Percentiles rank a stretch among this genome's conserved stretches.
phyloP scores from a whole-genome alignment of 176 grass and related monocot species.

The Aegilops longissima region DNA sequence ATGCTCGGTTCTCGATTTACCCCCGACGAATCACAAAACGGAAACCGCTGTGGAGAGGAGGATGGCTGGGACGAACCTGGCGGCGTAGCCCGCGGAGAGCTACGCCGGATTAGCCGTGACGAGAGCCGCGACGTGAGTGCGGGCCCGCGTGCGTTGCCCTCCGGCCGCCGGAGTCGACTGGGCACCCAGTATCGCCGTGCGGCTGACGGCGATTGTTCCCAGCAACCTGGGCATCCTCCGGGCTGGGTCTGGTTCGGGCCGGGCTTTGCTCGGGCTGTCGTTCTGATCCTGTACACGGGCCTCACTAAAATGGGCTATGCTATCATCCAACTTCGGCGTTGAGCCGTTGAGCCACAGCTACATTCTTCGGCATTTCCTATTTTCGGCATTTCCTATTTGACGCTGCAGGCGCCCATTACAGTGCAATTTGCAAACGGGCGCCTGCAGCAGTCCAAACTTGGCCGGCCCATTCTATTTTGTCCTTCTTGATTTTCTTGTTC shows the following conservation, averaged over 20 bases:
- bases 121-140: not conserved
- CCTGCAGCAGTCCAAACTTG: no score
- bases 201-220: not conserved
- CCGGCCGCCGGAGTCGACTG: not conserved
- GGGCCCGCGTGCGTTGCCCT: not conserved
- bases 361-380: no score
- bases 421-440: no score
- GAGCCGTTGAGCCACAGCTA: no score
- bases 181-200: not conserved
- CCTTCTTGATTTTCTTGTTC: no score
- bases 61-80: slow-evolving; percentile 1
- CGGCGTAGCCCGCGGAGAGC: not conserved
- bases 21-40: not conserved
- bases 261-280: no score
- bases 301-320: not conserved
- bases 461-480: no score
- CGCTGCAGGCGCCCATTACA: no score
- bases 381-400: no score
- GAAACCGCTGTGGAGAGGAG: not conserved
- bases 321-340: not conserved
- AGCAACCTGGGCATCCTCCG: no score
- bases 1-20: not conserved
- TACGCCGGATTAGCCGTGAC: not conserved
- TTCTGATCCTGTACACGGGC: not conserved
- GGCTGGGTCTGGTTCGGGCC: no score